A percentile compares a stretch with the other conserved stretches of the same genome.
Conservation (phyloP, 306 rosid species). For the Arachis stenosperma region DNA sequence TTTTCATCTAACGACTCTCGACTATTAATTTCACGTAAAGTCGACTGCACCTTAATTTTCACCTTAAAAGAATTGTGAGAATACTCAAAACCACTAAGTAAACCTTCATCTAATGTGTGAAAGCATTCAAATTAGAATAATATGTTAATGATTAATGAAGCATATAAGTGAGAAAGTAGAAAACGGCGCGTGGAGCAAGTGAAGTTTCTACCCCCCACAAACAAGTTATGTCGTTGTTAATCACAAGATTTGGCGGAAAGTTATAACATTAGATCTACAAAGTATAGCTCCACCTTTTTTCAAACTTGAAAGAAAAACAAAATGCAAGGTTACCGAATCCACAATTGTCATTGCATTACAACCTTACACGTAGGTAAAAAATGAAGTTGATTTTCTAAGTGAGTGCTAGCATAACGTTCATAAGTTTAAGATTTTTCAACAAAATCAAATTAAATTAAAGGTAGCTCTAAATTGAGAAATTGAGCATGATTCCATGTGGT, state of each 20-base stretch:
- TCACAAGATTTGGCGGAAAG: constrained; percentile 64
- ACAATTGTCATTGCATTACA: background rate
- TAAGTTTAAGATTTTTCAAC: constrained; percentile 16
- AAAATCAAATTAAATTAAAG: background rate
- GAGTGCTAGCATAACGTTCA: constrained; percentile 8
- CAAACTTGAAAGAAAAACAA: background rate
- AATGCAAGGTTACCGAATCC: constrained; percentile 5
- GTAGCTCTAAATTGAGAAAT: constrained; percentile 14
- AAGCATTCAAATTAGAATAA: background rate
- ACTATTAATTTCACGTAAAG: too few relatives aligned
- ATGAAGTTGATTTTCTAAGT: background rate
- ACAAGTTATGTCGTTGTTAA: constrained; percentile 56
- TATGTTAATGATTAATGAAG: background rate
- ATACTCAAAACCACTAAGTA: background rate
- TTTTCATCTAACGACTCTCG: too few relatives aligned
- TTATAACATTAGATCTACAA: constrained; percentile 33
- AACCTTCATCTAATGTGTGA: background rate
- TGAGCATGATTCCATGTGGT: constrained; percentile 41
- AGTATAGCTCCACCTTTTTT: constrained; percentile 27
- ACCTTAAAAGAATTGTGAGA: too few relatives aligned
- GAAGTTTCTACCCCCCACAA: constrained; percentile 50
- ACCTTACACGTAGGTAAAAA: background rate
- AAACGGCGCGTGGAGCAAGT: constrained; percentile 39
- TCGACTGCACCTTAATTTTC: too few relatives aligned
- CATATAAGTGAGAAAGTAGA: constrained; percentile 29